Base-by-base conservation (phyloP, 2,329 filamentous ascomycete genomes). In the Dothiorella sarmentorum region DNA sequence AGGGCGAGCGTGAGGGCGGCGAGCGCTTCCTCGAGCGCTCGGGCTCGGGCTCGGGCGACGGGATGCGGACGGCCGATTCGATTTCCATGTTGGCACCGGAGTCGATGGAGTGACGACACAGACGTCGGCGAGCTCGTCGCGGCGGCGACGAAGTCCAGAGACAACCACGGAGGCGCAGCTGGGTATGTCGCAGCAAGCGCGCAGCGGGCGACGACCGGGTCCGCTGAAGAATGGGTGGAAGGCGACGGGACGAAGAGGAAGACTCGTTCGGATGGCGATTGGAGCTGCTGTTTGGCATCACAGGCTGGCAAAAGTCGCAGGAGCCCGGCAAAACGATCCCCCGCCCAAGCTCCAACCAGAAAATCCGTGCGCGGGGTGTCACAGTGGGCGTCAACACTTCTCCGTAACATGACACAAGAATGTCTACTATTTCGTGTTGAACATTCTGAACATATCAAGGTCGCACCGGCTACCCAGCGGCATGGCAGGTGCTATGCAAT, bases 51-150 rank as follows among this genome's bases (percentile, higher is more conserved):
- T 64, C 74, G 68, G 82, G 82, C 35, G 82, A 84, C 49, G 82
- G 82, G 63, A 85, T 77, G 63, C 82, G 81, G 62, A 85, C 82
- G 47, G 82, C 82, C 29, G 80, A 82, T 62, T 81, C 78, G 58
- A 82, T 61, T 27, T 56, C 56, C 42, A 55, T 59, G 29, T 18
- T 47, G 15, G 26, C 15, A 35, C n/a, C 13, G n/a, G 18, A 26
- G 29, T 37, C 20, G 35, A 40, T 29, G 35, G 17, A 27, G 35
- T 15, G 31, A 52, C 31, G 47, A n/a, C 24, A 22, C n/a, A 18
- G 47, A 3, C 20, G 24, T 38, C 31, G 20, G 20, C 31, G 31
- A 29, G 47, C 31, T 38, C 33, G 24, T 52, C 20, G 47, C 33
- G 33, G 22, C 5, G 24, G 20, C 22, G 2, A n/a, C 9, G 24